Percentiles rank a stretch among this genome's conserved stretches.
Evolutionary conservation across 129 eudicot species (phyloP).

Genomic region (Pittosporum tobira): DNA sequence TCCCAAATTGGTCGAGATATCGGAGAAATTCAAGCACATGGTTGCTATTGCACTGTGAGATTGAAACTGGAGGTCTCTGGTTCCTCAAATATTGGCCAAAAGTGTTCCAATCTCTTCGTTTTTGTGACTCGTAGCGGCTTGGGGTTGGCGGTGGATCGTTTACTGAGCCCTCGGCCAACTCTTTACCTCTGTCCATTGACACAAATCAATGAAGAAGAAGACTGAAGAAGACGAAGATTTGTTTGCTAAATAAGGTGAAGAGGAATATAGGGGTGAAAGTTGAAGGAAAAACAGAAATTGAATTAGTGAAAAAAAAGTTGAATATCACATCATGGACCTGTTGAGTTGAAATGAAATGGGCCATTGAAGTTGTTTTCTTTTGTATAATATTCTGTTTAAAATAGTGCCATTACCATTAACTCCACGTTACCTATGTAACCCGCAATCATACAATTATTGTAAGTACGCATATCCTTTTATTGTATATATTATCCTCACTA

Average conservation of each 20-base stretch:
- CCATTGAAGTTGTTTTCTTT: conserved; percentile 4
- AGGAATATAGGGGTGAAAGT: not conserved
- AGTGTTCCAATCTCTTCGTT: conserved; percentile 22
- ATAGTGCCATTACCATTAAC: not conserved
- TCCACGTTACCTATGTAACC: not conserved
- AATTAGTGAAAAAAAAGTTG: not conserved
- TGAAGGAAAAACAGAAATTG: not conserved
- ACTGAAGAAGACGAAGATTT: not conserved
- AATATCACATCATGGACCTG: conserved; percentile 6
- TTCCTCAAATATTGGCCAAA: conserved; percentile 25
- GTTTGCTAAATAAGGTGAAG: not conserved
- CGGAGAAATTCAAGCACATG: conserved; percentile 21
- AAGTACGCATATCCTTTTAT: not conserved
- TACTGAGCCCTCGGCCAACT: conserved; percentile 6
- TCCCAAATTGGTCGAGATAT: conserved; percentile 15
- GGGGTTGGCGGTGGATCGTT: conserved; percentile 10
- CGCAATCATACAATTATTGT: conserved; percentile 8
- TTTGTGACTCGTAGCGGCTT: conserved; percentile 17
- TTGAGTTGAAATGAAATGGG: conserved; percentile 6
- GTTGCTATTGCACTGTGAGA: conserved; percentile 17
- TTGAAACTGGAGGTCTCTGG: conserved; percentile 20
- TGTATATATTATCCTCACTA: not conserved
- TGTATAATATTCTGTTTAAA: not conserved
- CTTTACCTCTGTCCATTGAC: conserved; percentile 16
- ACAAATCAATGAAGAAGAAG: not conserved